These are phyloP conservation scores for Cryphonectria naterciae DNA, from an alignment of 2,329 filamentous ascomycete species.

Conservation along the genomic window DNA sequence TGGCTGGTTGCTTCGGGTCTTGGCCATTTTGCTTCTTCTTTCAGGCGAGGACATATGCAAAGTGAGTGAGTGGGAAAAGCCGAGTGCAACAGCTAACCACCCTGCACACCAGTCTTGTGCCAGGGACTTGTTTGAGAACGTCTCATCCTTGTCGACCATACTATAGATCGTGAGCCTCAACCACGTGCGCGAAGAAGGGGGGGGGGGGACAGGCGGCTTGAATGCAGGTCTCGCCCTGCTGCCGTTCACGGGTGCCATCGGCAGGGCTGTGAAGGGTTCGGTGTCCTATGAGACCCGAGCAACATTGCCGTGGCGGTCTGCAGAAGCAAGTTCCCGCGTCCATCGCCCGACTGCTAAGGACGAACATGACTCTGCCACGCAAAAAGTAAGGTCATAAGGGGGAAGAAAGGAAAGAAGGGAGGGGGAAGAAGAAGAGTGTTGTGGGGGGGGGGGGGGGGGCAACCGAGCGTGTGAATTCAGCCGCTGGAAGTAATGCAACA, in stretches of 20 bases:
- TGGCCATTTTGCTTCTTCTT: neutral
- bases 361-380: slow-evolving; percentile 4
- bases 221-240: neutral
- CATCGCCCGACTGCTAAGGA: neutral
- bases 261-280: neutral
- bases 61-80: neutral
- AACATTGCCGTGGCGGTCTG: neutral
- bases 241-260: neutral
- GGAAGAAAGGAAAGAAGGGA: neutral
- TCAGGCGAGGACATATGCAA: neutral
- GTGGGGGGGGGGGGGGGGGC: neutral
- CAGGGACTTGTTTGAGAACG: slow-evolving; percentile 15
- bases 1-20: neutral
- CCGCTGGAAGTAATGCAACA: slow-evolving; percentile 20
- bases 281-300: neutral
- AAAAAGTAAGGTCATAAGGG: neutral
- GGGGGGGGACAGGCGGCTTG: neutral
- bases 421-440: neutral
- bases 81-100: slow-evolving; percentile 16
- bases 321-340: neutral
- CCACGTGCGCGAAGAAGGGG: slow-evolving; percentile 17
- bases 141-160: slow-evolving; percentile 21
- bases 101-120: neutral
- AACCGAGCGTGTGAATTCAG: slow-evolving; percentile 10
- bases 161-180: slow-evolving; percentile 23